Evolutionary conservation across 1,284 basidiomycete species (phyloP).

Genomic region (Marasmius oreades): DNA sequence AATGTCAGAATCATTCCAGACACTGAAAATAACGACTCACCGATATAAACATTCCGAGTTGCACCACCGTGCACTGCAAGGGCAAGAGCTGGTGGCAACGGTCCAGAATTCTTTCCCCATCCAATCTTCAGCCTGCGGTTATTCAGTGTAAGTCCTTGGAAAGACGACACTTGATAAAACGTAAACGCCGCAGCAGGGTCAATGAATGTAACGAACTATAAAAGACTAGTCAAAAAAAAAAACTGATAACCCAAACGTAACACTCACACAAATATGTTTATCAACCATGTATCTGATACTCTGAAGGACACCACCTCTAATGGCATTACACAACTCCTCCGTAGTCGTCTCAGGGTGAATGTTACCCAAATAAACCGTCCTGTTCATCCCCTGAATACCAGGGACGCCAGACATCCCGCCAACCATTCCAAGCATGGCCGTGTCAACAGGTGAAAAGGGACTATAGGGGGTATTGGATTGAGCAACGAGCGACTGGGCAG

Average conservation of each 20-base stretch:
- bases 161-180: constrained; percentile 87
- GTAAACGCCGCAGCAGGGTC: constrained; percentile 86
- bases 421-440: constrained; percentile 26
- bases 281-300: constrained; percentile 90
- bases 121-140: constrained; percentile 91
- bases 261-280: constrained; percentile 86
- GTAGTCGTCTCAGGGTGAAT: constrained; percentile 90
- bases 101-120: constrained; percentile 91
- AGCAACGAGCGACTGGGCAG: constrained; percentile 73
- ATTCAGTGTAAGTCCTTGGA: constrained; percentile 85
- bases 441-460: constrained; percentile 56
- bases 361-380: constrained; percentile 91
- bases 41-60: constrained; percentile 93
- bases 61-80: constrained; percentile 88
- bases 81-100: constrained; percentile 77
- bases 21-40: constrained; percentile 27
- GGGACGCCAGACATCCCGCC: constrained; percentile 24
- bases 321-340: constrained; percentile 92
- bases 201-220: constrained; percentile 86
- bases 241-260: constrained; percentile 8
- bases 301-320: constrained; percentile 89
- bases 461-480: constrained; percentile 53
- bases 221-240: constrained; percentile 13
- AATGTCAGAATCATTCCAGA: neutral
- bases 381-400: constrained; percentile 59